Evolutionary conservation across 2,329 filamentous ascomycete species (phyloP).

Genomic region (Microsporum ferrugineum): DNA sequence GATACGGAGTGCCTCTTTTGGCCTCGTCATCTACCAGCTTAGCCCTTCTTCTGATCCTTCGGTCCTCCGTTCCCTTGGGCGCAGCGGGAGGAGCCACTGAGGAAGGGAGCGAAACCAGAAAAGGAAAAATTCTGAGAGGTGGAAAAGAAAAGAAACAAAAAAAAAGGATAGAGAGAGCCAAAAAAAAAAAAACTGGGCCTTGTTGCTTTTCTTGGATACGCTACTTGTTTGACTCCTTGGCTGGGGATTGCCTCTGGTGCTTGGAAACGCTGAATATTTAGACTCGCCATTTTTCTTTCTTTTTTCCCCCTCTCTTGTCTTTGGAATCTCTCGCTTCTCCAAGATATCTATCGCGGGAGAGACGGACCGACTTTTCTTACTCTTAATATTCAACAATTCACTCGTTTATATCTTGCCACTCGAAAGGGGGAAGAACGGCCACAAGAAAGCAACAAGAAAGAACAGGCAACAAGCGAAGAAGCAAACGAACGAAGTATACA

Average conservation of each 20-base stretch:
- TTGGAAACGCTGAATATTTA: not conserved
- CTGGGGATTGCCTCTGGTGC: not conserved
- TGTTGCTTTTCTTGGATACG: constrained; percentile 4
- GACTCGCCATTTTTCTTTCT: not conserved
- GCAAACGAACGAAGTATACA: not conserved
- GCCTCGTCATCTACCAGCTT: not conserved
- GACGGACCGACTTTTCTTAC: not conserved
- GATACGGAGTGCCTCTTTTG: not conserved
- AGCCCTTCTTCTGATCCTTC: not conserved
- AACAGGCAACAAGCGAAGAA: not conserved
- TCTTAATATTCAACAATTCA: not conserved
- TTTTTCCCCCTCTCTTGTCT: not conserved
- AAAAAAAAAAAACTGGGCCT: constrained; percentile 1
- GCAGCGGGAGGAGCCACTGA: not conserved
- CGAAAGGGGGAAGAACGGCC: not conserved
- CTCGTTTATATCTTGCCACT: not conserved
- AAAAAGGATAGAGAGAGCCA: not conserved
- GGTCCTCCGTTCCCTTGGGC: not conserved
- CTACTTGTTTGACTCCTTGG: not conserved
- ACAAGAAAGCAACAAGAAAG: not conserved
- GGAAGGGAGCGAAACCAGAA: not conserved
- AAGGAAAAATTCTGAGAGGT: not conserved
- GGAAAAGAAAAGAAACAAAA: not conserved
- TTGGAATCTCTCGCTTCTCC: not conserved
- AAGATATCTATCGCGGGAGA: not conserved